phyloP scores from a whole-genome alignment of 345 rosid species.

The Bruguiera parviflora region DNA sequence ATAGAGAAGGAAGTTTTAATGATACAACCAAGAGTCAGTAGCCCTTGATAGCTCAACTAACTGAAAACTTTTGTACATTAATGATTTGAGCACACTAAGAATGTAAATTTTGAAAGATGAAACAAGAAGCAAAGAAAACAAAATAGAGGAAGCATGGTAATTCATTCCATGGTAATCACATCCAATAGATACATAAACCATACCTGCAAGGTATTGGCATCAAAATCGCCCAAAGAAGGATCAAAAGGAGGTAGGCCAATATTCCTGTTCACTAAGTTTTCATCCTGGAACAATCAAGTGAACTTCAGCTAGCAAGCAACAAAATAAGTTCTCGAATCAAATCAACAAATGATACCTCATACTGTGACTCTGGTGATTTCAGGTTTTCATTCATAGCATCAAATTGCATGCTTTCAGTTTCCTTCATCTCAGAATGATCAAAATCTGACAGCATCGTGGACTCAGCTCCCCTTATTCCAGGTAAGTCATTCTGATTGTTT shows the following conservation, averaged over 20 bases:
- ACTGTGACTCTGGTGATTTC: conserved; percentile 45
- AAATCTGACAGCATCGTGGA: conserved; percentile 24
- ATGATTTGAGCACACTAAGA: too few species aligned
- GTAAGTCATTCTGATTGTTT: conserved; percentile 30
- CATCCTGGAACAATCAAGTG: conserved; percentile 44
- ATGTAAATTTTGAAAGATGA: neutral
- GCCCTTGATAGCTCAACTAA: too few species aligned
- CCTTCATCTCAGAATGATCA: conserved; percentile 36
- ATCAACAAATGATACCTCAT: conserved; percentile 47
- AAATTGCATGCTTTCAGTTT: conserved; percentile 58
- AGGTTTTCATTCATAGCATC: conserved; percentile 63
- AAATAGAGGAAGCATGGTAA: neutral
- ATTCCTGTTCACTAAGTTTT: conserved; percentile 44
- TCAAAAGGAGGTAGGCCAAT: conserved; percentile 49
- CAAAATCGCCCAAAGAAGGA: conserved; percentile 54
- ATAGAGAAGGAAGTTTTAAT: neutral
- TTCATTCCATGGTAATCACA: neutral
- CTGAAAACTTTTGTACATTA: too few species aligned
- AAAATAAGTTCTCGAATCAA: conserved; percentile 18
- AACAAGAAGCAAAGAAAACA: neutral
- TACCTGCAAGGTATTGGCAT: conserved; percentile 76
- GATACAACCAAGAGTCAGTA: neutral
- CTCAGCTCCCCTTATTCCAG: conserved; percentile 31
- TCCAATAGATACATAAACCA: conserved; percentile 9
- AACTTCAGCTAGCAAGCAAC: conserved; percentile 10